A percentile compares a stretch with the other conserved stretches of the same genome.
Evolutionary conservation across 257 asterid genomes (phyloP).

Genomic region (Linderniella brevidens): DNA sequence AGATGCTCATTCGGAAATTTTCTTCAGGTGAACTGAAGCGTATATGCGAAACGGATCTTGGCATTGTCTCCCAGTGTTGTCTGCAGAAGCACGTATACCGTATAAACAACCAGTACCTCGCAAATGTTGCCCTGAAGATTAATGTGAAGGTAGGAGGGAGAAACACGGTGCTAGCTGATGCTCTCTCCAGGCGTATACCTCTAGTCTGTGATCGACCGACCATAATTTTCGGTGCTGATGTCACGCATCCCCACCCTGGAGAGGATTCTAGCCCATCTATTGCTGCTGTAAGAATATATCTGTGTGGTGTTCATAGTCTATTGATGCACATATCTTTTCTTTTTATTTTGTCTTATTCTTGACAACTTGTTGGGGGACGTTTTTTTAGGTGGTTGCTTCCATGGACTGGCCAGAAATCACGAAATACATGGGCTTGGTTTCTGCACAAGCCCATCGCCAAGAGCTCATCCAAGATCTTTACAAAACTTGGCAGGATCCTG

Average conservation of each 20-base stretch:
- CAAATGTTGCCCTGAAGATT: slow-evolving; percentile 82
- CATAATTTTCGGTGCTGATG: slow-evolving; percentile 95
- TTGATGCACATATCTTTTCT: not conserved
- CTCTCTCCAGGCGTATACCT: slow-evolving; percentile 75
- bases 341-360: not conserved
- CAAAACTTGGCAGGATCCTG: slow-evolving; percentile 54
- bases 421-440: slow-evolving; percentile 84
- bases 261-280: slow-evolving; percentile 98
- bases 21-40: slow-evolving; percentile 71
- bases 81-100: slow-evolving; percentile 71
- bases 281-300: slow-evolving; percentile 60
- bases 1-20: not conserved
- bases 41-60: slow-evolving; percentile 95
- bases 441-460: slow-evolving; percentile 94
- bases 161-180: slow-evolving; percentile 85
- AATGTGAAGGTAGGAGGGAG: slow-evolving; percentile 97
- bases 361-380: not conserved
- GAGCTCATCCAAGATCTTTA: slow-evolving; percentile 84
- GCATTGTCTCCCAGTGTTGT: slow-evolving; percentile 95
- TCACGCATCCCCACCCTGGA: slow-evolving; percentile 97
- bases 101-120: slow-evolving; percentile 85
- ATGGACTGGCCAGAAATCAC: slow-evolving; percentile 98
- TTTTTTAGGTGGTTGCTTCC: slow-evolving; percentile 83
- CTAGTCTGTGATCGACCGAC: slow-evolving; percentile 87
- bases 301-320: not conserved